Percentiles rank a stretch among this genome's conserved stretches.
These are phyloP conservation scores for Rubus idaeus DNA, from an alignment of 306 rosid species.

Conservation along the genomic window DNA sequence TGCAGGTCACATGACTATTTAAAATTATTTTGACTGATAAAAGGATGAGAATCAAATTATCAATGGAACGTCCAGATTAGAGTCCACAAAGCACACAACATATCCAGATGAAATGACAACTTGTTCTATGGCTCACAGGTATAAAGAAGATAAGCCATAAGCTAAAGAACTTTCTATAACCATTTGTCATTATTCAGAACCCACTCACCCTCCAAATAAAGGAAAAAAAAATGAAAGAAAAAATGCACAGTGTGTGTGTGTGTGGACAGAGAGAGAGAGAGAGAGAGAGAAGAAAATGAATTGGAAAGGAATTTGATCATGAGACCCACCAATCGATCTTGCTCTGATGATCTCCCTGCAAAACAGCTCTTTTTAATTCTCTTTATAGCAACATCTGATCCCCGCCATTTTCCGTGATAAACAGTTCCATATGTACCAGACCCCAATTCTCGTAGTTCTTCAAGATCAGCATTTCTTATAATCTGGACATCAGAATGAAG, in stretches of 20 bases:
- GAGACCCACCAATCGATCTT: slow-evolving; percentile 34
- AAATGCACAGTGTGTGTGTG: not conserved
- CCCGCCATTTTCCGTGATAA: slow-evolving; percentile 38
- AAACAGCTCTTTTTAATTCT: slow-evolving; percentile 36
- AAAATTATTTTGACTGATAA: not conserved
- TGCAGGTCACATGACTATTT: not conserved
- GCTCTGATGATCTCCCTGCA: slow-evolving; percentile 33
- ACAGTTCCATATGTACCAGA: slow-evolving; percentile 44
- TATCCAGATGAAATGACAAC: not conserved
- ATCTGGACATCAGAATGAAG: slow-evolving; percentile 25
- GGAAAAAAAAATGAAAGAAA: not conserved
- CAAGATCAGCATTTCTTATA: slow-evolving; percentile 35
- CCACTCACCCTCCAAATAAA: not conserved
- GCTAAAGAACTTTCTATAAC: not conserved
- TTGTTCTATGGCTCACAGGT: not conserved
- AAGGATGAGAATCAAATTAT: not conserved
- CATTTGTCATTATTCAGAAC: not conserved
- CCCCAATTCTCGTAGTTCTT: slow-evolving; percentile 34
- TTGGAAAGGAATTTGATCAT: not conserved
- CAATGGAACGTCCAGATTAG: not conserved
- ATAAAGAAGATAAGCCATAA: not conserved
- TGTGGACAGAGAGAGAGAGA: not conserved
- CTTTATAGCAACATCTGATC: slow-evolving; percentile 36
- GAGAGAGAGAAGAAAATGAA: not conserved
- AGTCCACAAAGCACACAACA: not conserved